A percentile compares a stretch with the other conserved stretches of the same genome.
These are phyloP conservation scores for Psilocybe subaeruginosa DNA, from an alignment of 768 basidiomycete genomes.

Conservation along the genomic window DNA sequence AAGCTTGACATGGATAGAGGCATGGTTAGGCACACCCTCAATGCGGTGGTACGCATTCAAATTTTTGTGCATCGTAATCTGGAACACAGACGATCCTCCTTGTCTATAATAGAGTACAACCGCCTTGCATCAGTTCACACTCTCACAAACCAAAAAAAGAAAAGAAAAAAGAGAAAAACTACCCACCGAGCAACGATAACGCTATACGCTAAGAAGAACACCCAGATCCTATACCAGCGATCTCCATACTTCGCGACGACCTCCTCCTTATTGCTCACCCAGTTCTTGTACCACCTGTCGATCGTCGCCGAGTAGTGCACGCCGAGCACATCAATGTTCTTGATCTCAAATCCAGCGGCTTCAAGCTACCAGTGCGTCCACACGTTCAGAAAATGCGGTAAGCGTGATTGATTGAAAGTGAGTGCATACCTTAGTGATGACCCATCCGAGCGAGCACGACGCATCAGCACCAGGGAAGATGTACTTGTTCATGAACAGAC, in stretches of 20 bases:
- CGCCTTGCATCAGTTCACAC: constrained; percentile 4
- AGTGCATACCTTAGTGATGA: constrained; percentile 57
- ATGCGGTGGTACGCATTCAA: constrained; percentile 94
- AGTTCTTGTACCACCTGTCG: constrained; percentile 96
- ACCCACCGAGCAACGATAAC: constrained; percentile 78
- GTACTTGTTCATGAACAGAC: constrained; percentile 98
- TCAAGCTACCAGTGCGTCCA: constrained; percentile 60
- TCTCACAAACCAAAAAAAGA: background rate
- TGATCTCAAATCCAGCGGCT: constrained; percentile 93
- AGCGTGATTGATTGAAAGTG: background rate
- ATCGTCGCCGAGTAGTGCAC: constrained; percentile 96
- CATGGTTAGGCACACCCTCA: constrained; percentile 80
- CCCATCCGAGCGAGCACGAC: constrained; percentile 94
- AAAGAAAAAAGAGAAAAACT: background rate
- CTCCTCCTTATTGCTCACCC: constrained; percentile 91
- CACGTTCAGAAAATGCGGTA: background rate
- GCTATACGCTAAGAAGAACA: constrained; percentile 94
- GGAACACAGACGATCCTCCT: constrained; percentile 92
- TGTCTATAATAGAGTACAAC: constrained; percentile 50
- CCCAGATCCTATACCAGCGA: constrained; percentile 94
- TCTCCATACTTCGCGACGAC: constrained; percentile 90
- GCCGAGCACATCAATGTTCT: constrained; percentile 94
- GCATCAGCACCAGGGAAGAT: constrained; percentile 99
- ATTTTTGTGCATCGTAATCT: constrained; percentile 98
- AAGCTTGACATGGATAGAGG: constrained; percentile 74